A percentile compares a stretch with the other conserved stretches of the same genome.
Evolutionary conservation across 345 rosid species (phyloP).

Genomic region (Arabis hirsuta): DNA sequence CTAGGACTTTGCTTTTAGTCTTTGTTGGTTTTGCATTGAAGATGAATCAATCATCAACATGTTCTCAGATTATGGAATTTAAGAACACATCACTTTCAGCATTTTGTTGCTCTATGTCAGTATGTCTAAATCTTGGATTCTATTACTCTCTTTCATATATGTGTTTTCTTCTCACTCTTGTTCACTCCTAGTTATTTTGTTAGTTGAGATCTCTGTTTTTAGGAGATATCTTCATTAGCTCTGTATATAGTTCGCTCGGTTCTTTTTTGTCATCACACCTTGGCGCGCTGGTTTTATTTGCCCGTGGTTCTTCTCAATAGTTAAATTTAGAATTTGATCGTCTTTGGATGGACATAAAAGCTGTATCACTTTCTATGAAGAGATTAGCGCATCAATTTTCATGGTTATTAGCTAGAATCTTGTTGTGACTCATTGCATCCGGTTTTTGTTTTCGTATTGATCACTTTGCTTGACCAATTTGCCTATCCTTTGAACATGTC

Average conservation of each 20-base stretch:
- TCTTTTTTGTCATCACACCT: constrained; percentile 14
- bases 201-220: background rate
- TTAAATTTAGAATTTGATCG: background rate
- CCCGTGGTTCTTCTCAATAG: background rate
- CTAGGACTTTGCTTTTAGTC: background rate
- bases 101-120: background rate
- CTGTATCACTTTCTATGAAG: background rate
- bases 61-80: background rate
- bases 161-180: background rate
- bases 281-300: background rate
- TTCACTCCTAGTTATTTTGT: background rate
- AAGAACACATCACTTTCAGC: background rate
- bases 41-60: background rate
- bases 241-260: background rate
- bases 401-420: background rate
- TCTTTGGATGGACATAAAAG: background rate
- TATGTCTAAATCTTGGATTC: background rate
- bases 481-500: constrained; percentile 6
- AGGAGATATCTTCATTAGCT: constrained; percentile 1
- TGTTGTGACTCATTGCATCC: background rate
- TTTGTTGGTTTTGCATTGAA: background rate
- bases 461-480: constrained; percentile 20
- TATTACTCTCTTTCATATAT: background rate
- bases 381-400: background rate
- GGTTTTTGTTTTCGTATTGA: background rate